Evolutionary conservation across 2,329 filamentous ascomycete genomes (phyloP).

Genomic region (Podosphaera fusca): DNA sequence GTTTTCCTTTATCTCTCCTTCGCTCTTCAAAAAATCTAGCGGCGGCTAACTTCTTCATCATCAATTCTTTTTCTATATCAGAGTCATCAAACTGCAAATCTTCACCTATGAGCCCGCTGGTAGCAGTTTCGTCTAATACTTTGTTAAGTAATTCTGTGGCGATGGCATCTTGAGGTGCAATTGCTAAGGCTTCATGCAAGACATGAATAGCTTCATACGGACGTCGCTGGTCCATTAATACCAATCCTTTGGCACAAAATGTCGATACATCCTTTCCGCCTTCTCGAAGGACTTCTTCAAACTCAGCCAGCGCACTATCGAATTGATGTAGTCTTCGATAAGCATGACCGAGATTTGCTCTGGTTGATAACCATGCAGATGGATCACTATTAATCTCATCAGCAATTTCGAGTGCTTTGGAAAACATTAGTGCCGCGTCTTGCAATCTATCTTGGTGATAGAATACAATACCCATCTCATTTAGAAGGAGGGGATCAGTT

Average conservation of each 20-base stretch:
- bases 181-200: slow-evolving; percentile 63
- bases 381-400: slow-evolving; percentile 64
- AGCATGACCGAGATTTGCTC: slow-evolving; percentile 77
- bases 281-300: slow-evolving; percentile 66
- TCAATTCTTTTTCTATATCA: slow-evolving; percentile 31
- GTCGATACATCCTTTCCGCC: slow-evolving; percentile 59
- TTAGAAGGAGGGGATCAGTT: slow-evolving; percentile 72
- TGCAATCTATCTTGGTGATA: slow-evolving; percentile 70
- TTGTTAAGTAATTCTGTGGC: slow-evolving; percentile 57
- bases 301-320: slow-evolving; percentile 52
- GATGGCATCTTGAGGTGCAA: slow-evolving; percentile 58
- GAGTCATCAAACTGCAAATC: slow-evolving; percentile 24
- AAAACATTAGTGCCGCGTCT: slow-evolving; percentile 57
- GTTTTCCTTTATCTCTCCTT: slow-evolving; percentile 20
- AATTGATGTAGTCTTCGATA: slow-evolving; percentile 49
- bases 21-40: slow-evolving; percentile 13
- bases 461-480: slow-evolving; percentile 88
- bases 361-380: slow-evolving; percentile 58
- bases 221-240: slow-evolving; percentile 54
- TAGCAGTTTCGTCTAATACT: slow-evolving; percentile 39
- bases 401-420: slow-evolving; percentile 52
- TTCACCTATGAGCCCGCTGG: slow-evolving; percentile 12
- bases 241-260: slow-evolving; percentile 64
- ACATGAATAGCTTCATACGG: slow-evolving; percentile 58
- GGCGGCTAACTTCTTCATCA: slow-evolving; percentile 23